Evolutionary conservation across 495 filamentous ascomycete species (phyloP).

Genomic region (Cercophora scortea): DNA sequence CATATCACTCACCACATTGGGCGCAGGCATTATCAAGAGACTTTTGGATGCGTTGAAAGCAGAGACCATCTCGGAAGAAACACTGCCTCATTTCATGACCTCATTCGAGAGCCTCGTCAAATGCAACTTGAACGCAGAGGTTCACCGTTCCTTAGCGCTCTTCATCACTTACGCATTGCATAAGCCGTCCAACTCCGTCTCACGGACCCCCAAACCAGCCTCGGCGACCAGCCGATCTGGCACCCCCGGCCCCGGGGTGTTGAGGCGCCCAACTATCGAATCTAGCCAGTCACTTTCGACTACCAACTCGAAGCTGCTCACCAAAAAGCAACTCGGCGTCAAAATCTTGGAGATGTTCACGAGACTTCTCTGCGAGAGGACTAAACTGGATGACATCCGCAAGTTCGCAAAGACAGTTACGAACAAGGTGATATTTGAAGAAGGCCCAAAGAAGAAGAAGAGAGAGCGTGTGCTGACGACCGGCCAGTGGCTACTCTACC

Average conservation of each 20-base stretch:
- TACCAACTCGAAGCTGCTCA: conserved; percentile 22
- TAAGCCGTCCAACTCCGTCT: conserved; percentile 43
- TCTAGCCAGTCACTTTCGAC: conserved; percentile 9
- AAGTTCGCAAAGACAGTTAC: conserved; percentile 94
- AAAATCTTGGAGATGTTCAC: conserved; percentile 75
- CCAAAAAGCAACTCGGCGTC: conserved; percentile 58
- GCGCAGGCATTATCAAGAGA: conserved; percentile 76
- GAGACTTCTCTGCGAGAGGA: conserved; percentile 69
- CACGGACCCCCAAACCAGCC: conserved; percentile 43
- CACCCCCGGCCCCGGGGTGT: conserved; percentile 23
- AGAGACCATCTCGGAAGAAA: conserved; percentile 62
- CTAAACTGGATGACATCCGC: conserved; percentile 57
- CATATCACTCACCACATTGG: conserved; percentile 9
- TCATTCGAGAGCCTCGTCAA: conserved; percentile 73
- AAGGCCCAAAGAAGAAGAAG: conserved; percentile 8
- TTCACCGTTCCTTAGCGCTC: conserved; percentile 77
- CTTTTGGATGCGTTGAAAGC: conserved; percentile 82
- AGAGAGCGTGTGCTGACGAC: conserved; percentile 31
- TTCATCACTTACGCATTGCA: conserved; percentile 92
- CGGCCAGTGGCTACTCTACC: conserved; percentile 82
- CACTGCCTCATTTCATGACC: conserved; percentile 64
- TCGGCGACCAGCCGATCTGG: conserved; percentile 29
- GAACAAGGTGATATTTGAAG: conserved; percentile 65
- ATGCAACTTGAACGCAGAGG: conserved; percentile 70
- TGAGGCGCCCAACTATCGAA: conserved; percentile 27